Evolutionary conservation across 2,329 filamentous ascomycete genomes (phyloP), one percentile per base, ranked within the genome.

Genomic region (Xylariaceae sp.): DNA sequence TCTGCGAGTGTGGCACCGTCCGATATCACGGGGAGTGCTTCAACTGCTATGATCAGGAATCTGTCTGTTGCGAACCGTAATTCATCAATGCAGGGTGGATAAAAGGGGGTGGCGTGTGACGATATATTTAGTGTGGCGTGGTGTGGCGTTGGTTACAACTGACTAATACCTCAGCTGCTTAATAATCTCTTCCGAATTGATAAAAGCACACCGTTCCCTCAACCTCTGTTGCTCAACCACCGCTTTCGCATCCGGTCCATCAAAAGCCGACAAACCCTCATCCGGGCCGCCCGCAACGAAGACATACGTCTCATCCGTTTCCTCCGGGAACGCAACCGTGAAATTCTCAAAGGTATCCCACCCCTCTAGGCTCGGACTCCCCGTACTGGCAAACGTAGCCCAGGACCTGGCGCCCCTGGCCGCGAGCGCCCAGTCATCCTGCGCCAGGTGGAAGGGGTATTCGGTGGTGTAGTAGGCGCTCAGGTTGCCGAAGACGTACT

Each of bases 401-500:
- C 68, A 74, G 2, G 62, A 63, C 10, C 64, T 52, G 9, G 65
- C 64, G n/a, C 58, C 58, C 2, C 60, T 57, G 7, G 50, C 41
- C 19, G 42, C 45, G 1, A 74, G 51, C 2, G 51, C 50, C 27
- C 61, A 59, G 46, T 74, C 70, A 5, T 47, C 47, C 1, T 45
- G 29, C 0, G 55, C 56, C 0, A 64, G 58, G 10, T 59, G 46
- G 48, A 60, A 63, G 32, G 46, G 51, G 49, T 51, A 54, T 1
- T 45, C 52, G 7, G 45, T 46, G 3, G 49, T 45, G 32, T 69
- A 57, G 47, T 67, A 74, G 32, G 61, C 53, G 2, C 61, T 57
- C 13, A 66, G 41, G 36, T 65, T 65, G 9, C 58, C 69, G 38
- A 67, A 74, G 3, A 70, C 52, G 49, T 73, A 75, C 5, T 67